Evolutionary conservation across 345 rosid species (phyloP), one percentile per base, ranked within the genome.

Genomic region (Geranium rotundifolium): DNA sequence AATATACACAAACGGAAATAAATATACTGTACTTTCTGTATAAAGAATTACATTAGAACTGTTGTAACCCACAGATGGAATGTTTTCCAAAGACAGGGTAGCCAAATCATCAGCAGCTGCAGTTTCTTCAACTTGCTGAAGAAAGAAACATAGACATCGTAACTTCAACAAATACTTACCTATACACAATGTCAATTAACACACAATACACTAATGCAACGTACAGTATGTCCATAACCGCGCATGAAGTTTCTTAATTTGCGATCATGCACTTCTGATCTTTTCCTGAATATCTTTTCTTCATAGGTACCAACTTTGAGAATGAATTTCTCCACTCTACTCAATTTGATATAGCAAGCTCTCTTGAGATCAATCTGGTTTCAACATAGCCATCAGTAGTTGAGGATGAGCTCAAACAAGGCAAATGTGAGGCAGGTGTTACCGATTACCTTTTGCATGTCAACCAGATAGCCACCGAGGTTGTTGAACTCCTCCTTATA

Each of bases 201-300:
- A n/a, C n/a, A n/a, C n/a, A n/a, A n/a, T n/a, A n/a, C n/a, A n/a
- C 34, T 30, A 15, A 14, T 9, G 19, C 2, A 0, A 61, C 67
- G 39, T 27, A 65, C 68, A 67, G 41, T 34, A 34, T 1, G 41
- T 14, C 29, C n/a, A 34, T 17, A 10, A 10, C 54, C 54, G 17
- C 39, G 18, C 7, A 58, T 23, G 30, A 75, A 56, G 16, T 29
- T 19, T 20, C 30, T 57, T 9, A 67, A 54, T n/a, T 3, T 67
- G 10, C 8, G 13, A 17, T 64, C 63, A 1, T 4, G 65, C 50
- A 71, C 19, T 54, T 49, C 54, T 29, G 65, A 30, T 59, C 76
- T 54, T 64, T 71, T 75, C 64, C 71, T 58, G 66, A 75, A 75
- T 46, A 75, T 75, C 9, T 58, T 58, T 13, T 75, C 79, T 57